Evolutionary conservation across 2,329 filamentous ascomycete genomes (phyloP).

Genomic region (Fusarium pilosicola): DNA sequence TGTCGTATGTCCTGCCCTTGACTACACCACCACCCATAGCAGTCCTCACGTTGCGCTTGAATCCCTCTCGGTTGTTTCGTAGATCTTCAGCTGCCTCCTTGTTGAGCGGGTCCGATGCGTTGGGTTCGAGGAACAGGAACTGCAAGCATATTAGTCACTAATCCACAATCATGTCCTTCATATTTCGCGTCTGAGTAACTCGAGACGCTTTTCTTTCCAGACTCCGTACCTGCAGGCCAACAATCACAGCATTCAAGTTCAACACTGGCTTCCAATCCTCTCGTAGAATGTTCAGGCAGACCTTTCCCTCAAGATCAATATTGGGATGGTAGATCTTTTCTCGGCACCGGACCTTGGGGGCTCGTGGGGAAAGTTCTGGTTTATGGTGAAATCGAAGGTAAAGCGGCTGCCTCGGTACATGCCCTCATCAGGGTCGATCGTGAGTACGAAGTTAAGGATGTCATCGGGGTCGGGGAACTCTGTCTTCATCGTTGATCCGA

Average conservation of each 20-base stretch:
- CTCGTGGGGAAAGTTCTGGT: slow-evolving; percentile 95
- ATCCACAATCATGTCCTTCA: background rate
- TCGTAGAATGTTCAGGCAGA: slow-evolving; percentile 95
- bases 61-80: slow-evolving; percentile 83
- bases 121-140: slow-evolving; percentile 98
- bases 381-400: slow-evolving; percentile 90
- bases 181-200: background rate
- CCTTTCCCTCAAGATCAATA: slow-evolving; percentile 97
- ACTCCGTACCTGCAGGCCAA: slow-evolving; percentile 79
- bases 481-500: slow-evolving; percentile 83
- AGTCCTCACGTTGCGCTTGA: slow-evolving; percentile 88
- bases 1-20: slow-evolving; percentile 78
- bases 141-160: slow-evolving; percentile 52
- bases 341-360: slow-evolving; percentile 96
- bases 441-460: slow-evolving; percentile 84
- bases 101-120: slow-evolving; percentile 96
- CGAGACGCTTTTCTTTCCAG: background rate
- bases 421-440: slow-evolving; percentile 85
- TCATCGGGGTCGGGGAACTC: slow-evolving; percentile 85
- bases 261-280: slow-evolving; percentile 99
- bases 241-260: slow-evolving; percentile 95
- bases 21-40: slow-evolving; percentile 86
- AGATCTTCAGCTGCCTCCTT: slow-evolving; percentile 97
- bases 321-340: slow-evolving; percentile 99
- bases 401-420: slow-evolving; percentile 90